Evolutionary conservation across 495 filamentous ascomycete genomes (phyloP), one percentile per base, ranked within the genome.

Genomic region (Annulohypoxylon stygium): DNA sequence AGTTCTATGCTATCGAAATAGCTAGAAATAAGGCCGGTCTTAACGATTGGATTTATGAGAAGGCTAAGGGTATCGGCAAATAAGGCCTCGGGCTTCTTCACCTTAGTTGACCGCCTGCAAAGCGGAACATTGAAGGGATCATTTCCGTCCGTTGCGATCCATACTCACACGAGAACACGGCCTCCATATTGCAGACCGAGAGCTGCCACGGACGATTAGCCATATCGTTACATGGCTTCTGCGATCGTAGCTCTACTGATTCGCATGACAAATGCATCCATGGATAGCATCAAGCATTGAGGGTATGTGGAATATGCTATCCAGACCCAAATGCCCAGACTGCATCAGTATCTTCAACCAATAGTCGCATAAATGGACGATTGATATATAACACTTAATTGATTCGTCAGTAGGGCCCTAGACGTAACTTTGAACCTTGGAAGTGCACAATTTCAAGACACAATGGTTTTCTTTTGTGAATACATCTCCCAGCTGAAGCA

Each of bases 1-100:
- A 99, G 79, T 99, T 99, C 78, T 99, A 99, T 77, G 96, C 96
- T 36, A 82, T 98, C 77, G 96, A 99, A 82, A 97, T 99, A 77
- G 91, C 92, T 10, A 90, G 95, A 78, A 99, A 99, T 81, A 88
- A 89, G 37, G 86, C 87, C 30, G 94, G 95, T 39, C 83, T 99
- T 59, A 99, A 99, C 76, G 96, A 99, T 80, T 99, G 96, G 96
- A 87, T 98, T 64, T 94, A 93, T 77, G 94, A 98, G 82, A 87
- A 92, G 75, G 86, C 83, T 2, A 74, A 83, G 37, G 77, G 76
- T 37, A 75, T 82, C 71, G 81, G 73, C 61, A 78, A 78, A 11
- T 78, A 69, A 39, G 37, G 37, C 4, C 30, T 23, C 20, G 20
- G 20, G 20, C 20, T 30, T 30, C 30, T 30, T 7, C 20, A 12